phyloP scores from a whole-genome alignment of 768 basidiomycete genomes.

The Russula vinacea region DNA sequence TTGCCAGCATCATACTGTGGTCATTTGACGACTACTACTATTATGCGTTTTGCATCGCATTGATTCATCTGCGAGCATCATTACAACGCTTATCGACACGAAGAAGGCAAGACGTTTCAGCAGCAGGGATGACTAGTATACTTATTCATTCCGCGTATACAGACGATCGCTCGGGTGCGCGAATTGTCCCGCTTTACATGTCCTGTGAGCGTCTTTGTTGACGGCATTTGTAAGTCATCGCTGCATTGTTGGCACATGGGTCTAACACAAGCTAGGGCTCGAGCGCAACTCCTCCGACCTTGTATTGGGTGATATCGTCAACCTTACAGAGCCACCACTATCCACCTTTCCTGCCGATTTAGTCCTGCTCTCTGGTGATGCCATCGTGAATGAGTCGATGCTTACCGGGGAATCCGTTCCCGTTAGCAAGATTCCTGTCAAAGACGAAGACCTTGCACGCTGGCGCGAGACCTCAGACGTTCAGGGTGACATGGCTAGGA shows the following conservation, averaged over 20 bases:
- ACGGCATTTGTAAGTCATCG: conserved; percentile 50
- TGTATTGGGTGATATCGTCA: conserved; percentile 90
- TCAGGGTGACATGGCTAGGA: conserved; percentile 62
- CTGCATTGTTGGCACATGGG: neutral
- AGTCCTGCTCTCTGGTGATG: conserved; percentile 90
- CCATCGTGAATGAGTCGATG: conserved; percentile 99
- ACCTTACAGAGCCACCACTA: conserved; percentile 75
- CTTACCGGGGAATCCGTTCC: conserved; percentile 98
- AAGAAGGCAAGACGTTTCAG: conserved; percentile 58
- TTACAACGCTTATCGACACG: conserved; percentile 87
- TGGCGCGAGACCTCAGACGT: conserved; percentile 68
- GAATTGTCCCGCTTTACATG: conserved; percentile 94
- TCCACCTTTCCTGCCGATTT: conserved; percentile 84
- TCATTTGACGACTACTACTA: conserved; percentile 94
- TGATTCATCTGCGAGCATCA: conserved; percentile 86
- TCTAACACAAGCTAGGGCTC: conserved; percentile 50
- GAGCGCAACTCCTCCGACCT: conserved; percentile 71
- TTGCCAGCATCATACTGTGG: conserved; percentile 93
- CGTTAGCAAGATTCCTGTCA: conserved; percentile 84
- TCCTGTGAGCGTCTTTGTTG: conserved; percentile 61
- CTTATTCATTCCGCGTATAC: conserved; percentile 13
- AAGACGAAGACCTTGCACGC: conserved; percentile 66
- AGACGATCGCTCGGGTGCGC: conserved; percentile 92
- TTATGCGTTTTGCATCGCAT: conserved; percentile 93
- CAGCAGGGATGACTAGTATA: neutral